Base-by-base conservation (phyloP, 2,329 filamentous ascomycete species). In the Ophiostoma himal-ulmi region DNA sequence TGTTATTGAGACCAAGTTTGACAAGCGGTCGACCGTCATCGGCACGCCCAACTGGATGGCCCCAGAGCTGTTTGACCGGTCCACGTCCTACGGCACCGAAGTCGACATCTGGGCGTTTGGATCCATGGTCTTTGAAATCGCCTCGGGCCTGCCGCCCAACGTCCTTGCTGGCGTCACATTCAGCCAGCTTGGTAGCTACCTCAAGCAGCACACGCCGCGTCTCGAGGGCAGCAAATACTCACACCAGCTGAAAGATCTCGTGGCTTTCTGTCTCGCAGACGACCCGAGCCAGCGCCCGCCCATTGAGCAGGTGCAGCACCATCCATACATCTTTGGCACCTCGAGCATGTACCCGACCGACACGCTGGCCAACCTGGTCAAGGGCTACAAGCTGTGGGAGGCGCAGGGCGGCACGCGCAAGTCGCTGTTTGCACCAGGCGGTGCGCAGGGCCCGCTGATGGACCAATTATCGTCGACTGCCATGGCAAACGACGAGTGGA, bases 31-130 rank as follows among this genome's bases (percentile, higher is more conserved):
- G 4, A 94, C 92, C 0, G 89, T 94, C 67, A 91, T 94, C 70
- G 92, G 92, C 30, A 95, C 92, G 0, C 89, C 90, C 3, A 89
- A 94, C 78, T 95, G 91, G 90, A 94, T 95, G 91, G 91, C 92
- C 0, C 91, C 90, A 0, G 92, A 95, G 75, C 83, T 94, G 14
- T 89, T 91, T 74, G 86, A 89, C 71, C 76, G 85, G 57, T 64
- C 85, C 4, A 83, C 85, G 11, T 87, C 88, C 5, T 91, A 91
- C 76, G 89, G 89, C 71, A 89, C 88, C 17, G 89, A 90, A 75
- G 88, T 91, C 62, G 92, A 95, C 75, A 93, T 94, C 68, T 95
- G 92, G 92, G 91, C 92, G 1, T 93, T 92, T 77, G 92, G 92
- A 1, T 91, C 91, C 72, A 91, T 93, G 78, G 83, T 93, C 1